Evolutionary conservation across 176 grass and related monocot species (phyloP).

Genomic region (Puccinellia tenuiflora): DNA sequence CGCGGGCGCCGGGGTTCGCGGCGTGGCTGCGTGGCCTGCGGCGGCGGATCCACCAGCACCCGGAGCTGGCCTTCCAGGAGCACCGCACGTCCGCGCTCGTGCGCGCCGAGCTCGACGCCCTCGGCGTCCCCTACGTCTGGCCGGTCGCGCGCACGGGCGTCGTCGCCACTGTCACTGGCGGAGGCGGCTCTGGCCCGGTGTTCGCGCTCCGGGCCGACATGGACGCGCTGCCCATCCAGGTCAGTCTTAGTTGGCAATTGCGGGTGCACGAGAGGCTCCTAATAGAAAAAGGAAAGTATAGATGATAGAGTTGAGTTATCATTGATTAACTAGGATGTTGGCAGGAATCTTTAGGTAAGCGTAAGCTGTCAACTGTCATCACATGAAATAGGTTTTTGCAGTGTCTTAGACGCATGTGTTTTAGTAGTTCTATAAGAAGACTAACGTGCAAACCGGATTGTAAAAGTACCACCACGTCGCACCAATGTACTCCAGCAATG

Average conservation of each 20-base stretch:
- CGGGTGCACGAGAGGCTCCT: not conserved
- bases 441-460: not conserved
- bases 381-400: no score
- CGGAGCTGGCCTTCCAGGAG: not conserved
- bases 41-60: not conserved
- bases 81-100: not conserved
- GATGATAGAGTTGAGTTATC: not conserved
- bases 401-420: no score
- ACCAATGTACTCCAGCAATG: not conserved
- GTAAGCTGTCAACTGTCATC: no score
- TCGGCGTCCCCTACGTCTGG: not conserved
- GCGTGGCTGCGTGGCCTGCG: not conserved
- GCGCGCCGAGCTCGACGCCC: not conserved
- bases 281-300: not conserved
- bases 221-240: slow-evolving; percentile 1
- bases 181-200: not conserved
- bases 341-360: not conserved
- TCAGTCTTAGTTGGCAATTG: not conserved
- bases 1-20: not conserved
- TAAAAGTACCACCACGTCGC: not conserved
- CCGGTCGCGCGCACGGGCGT: not conserved
- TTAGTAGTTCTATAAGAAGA: no score
- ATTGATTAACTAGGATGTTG: not conserved
- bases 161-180: not conserved
- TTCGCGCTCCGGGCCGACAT: not conserved